A percentile compares a stretch with the other conserved stretches of the same genome.
Conservation (phyloP, 192 early-diverging fungal genomes). For the Dissophora globulifera region DNA sequence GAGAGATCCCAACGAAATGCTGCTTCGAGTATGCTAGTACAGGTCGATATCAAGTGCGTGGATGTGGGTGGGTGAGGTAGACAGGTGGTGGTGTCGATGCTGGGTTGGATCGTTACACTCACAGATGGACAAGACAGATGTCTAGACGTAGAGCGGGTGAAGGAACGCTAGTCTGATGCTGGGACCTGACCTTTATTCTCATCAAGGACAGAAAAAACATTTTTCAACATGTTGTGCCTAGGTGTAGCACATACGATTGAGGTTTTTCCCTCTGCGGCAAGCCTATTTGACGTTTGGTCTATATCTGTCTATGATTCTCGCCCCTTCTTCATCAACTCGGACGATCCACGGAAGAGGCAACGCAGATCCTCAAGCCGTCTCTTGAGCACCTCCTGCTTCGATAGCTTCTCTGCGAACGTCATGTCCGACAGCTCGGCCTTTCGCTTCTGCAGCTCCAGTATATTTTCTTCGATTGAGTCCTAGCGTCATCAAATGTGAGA, state of each 20-base stretch:
- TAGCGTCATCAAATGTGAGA: not conserved
- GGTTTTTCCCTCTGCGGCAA: not conserved
- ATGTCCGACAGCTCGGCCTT: conserved; percentile 55
- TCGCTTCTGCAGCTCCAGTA: conserved; percentile 61
- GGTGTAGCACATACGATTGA: too few species aligned
- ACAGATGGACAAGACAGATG: conserved; percentile 13
- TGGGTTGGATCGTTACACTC: conserved; percentile 12
- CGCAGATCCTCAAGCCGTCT: conserved; percentile 54
- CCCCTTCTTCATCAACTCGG: conserved; percentile 42
- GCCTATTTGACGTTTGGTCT: not conserved
- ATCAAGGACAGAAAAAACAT: not conserved
- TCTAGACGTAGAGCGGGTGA: conserved; percentile 1
- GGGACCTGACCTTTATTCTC: too few species aligned
- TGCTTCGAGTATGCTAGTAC: too few species aligned
- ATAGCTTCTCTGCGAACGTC: conserved; percentile 54
- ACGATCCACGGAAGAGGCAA: conserved; percentile 48
- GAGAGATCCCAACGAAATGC: too few species aligned
- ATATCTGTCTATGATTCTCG: not conserved
- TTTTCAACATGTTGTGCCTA: not conserved
- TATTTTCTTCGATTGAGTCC: conserved; percentile 64
- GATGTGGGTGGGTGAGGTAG: too few species aligned
- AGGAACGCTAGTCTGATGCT: not conserved
- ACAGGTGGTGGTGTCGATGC: not conserved
- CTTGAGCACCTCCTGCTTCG: conserved; percentile 54
- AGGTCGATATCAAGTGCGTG: too few species aligned